Conservation (phyloP, 2,329 filamentous ascomycete genomes). For the Calonectria fujianensis region DNA sequence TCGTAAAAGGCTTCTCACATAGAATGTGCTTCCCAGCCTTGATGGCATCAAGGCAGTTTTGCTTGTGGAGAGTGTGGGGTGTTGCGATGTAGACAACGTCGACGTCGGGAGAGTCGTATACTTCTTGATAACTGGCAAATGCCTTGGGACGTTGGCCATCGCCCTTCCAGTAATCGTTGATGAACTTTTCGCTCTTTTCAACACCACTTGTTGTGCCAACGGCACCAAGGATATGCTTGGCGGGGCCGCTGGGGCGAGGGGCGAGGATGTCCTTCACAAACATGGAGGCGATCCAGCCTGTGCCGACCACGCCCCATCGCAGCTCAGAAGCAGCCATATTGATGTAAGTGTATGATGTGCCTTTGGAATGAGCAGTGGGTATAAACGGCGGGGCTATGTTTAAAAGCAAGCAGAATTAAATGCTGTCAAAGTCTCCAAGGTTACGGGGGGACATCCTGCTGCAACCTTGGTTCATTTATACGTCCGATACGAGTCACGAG, state of each 20-base stretch:
- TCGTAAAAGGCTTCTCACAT: conserved; percentile 67
- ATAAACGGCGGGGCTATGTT: too few species aligned
- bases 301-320: conserved; percentile 34
- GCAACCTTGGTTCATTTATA: conserved; percentile 2
- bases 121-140: conserved; percentile 62
- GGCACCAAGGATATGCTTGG: conserved; percentile 29
- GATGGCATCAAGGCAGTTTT: conserved; percentile 66
- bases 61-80: conserved; percentile 66
- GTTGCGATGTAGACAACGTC: conserved; percentile 68
- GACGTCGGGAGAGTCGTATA: conserved; percentile 63
- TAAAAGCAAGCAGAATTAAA: not conserved
- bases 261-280: conserved; percentile 35
- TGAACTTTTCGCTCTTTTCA: conserved; percentile 34
- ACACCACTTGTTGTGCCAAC: conserved; percentile 31
- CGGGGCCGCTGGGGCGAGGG: conserved; percentile 18
- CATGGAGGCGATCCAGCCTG: conserved; percentile 37
- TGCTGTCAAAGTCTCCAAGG: not conserved
- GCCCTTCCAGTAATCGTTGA: conserved; percentile 31
- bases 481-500: not conserved
- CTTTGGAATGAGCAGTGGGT: too few species aligned
- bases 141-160: conserved; percentile 46
- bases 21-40: conserved; percentile 65
- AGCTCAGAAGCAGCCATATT: conserved; percentile 27
- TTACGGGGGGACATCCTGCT: not conserved
- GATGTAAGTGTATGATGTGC: not conserved